Evolutionary conservation across 495 filamentous ascomycete species (phyloP), one percentile per base, ranked within the genome.

Genomic region (Penicillium flavigenum): DNA sequence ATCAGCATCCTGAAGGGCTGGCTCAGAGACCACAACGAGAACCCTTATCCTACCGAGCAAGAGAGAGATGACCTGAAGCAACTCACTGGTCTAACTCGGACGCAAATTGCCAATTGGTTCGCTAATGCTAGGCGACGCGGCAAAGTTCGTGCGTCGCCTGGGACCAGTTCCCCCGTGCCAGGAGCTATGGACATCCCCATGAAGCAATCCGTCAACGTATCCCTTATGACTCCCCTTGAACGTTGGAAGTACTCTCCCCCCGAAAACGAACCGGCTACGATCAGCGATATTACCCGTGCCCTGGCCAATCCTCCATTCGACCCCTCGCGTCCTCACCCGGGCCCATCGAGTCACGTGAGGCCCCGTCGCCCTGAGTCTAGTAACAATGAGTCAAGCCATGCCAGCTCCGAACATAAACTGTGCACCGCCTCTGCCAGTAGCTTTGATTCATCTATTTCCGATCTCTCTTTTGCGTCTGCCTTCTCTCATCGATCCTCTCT

Each of bases 181-280:
- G 80, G 80, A 50, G 81, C 82, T 5, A 83, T 93, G 53, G 82
- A 90, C 63, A 90, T 93, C 19, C 78, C 88, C 34, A 74, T 71
- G 55, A 78, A 58, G 71, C 75, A 67, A 20, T 56, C 57, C n/a
- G 56, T 61, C 32, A 73, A 81, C 29, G 58, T 84, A 24, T 82
- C 87, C 34, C 74, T 82, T 69, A 86, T 92, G 85, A 90, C 89
- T 58, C 90, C 90, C 11, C 70, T 95, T 47, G 89, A 95, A 72
- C 79, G 90, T 79, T 96, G 90, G 90, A 84, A 88, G 71, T 78
- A 87, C 72, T 92, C 89, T 53, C 90, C 90, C 8, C 90, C 90
- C 19, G 90, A 94, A 76, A 81, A 93, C 78, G 90, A 94, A 85
- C 85, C 90, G 44, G 90, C 90, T 60, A 81, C 88, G 12, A 84